A percentile compares a stretch with the other conserved stretches of the same genome.
phyloP scores from a whole-genome alignment of 2,329 filamentous ascomycete species.

The Myrmaecium sp. region DNA sequence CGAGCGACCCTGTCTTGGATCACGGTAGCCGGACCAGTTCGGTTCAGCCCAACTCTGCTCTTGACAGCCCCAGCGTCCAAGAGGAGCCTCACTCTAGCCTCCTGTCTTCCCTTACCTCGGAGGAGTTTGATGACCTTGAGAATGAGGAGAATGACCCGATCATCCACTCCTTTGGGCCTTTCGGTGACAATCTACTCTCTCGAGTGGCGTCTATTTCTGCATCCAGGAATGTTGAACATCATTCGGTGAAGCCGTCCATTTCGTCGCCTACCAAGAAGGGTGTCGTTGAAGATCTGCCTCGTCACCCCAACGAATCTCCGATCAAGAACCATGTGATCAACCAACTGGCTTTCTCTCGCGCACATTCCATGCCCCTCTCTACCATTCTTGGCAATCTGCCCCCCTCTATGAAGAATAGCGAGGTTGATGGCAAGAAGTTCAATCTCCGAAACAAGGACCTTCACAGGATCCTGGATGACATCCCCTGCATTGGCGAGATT shows the following conservation, averaged over 20 bases:
- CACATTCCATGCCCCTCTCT: constrained; percentile 81
- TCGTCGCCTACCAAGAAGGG: constrained; percentile 11
- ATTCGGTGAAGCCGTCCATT: too few species aligned
- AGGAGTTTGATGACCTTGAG: constrained; percentile 55
- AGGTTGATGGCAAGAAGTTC: constrained; percentile 33
- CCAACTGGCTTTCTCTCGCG: constrained; percentile 83
- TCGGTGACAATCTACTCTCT: constrained; percentile 68
- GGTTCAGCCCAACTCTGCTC: constrained; percentile 9
- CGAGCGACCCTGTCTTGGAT: too few species aligned
- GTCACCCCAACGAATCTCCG: constrained; percentile 22
- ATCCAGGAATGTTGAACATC: too few species aligned
- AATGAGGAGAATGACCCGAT: constrained; percentile 92
- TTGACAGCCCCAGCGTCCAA: constrained; percentile 4
- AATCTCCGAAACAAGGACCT: constrained; percentile 41
- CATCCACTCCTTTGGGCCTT: constrained; percentile 81
- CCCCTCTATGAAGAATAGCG: constrained; percentile 12
- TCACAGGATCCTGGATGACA: constrained; percentile 53
- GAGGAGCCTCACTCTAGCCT: constrained; percentile 5
- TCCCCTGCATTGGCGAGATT: constrained; percentile 74
- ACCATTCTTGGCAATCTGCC: constrained; percentile 81
- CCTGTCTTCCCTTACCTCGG: constrained; percentile 24
- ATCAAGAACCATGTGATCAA: constrained; percentile 81
- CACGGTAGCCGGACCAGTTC: too few species aligned
- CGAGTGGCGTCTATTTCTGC: constrained; percentile 59
- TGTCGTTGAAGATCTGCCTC: constrained; percentile 10